Evolutionary conservation across 2,329 filamentous ascomycete species (phyloP), one percentile per base, ranked within the genome.

Genomic region (Drechslerella dactyloides): DNA sequence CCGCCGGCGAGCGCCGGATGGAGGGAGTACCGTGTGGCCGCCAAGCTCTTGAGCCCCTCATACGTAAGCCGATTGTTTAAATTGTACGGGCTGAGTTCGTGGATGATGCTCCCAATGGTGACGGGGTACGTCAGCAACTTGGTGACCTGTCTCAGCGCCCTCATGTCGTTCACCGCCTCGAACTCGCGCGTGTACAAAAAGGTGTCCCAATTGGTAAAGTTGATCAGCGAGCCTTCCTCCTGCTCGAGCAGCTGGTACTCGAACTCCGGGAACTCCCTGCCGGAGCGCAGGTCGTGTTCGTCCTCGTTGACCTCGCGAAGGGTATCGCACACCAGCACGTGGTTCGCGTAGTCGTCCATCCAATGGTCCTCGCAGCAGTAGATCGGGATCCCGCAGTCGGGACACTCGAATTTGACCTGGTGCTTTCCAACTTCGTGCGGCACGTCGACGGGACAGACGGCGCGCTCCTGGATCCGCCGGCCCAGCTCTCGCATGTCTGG

Each of bases 191-290:
- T 96, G 79, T 96, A 99, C 78, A 99, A 83, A 76, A 96, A 91
- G 0, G 94, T 97, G 80, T 99, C 94, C 94, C 94, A 99, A 80
- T 96, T 99, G 48, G 90, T 96, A 90, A 99, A 93, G 81, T 99
- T 99, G 75, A 97, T 87, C 75, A 94, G 84, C 35, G 92, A 90
- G 79, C 97, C 93, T 75, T 97, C 93, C 79, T 97, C 87, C 81
- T 97, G 93, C 61, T 88, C 84, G 13, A 89, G 90, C 7, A 72
- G 44, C 0, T 94, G 92, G 78, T 96, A 96, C 73, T 93, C 87
- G 78, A 96, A 97, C 80, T 99, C 96, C 13, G 90, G 89, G 80
- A 99, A 99, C 80, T 91, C 89, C 27, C 94, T 86, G 2, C 94
- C 94, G 17, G 91, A 96, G 56, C 90, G 85, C 75, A 99, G 81